Base-by-base conservation (phyloP, 2,329 filamentous ascomycete species). In the Chaetomiaceae sp. region DNA sequence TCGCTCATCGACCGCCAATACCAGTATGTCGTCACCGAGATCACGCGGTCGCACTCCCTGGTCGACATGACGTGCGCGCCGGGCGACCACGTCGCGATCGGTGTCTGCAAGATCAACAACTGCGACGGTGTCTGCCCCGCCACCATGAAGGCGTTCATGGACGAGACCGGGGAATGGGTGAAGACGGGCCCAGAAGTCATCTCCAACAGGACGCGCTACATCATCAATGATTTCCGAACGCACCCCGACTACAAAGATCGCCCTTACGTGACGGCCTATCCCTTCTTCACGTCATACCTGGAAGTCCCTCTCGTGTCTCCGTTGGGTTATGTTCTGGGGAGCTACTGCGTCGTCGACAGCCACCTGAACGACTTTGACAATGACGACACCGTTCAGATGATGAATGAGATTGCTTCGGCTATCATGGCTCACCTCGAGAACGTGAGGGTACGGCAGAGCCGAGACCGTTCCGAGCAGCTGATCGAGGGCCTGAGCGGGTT, bases 11-110 rank as follows among this genome's bases (percentile, higher is more conserved):
- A 72, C 61, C 62, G 60, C 5, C 60, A 63, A 17, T 61, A 65
- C 23, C 70, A 75, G 49, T 65, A 69, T 50, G 62, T 74, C 16
- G 56, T 73, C 25, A 66, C 69, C 34, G 71, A 74, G 55, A 67
- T 69, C 8, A 74, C 71, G 4, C 61, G 63, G 16, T 64, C 66
- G 1, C 57, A 71, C 16, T 67, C 65, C 4, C 57, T 73, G 10
- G 38, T 19, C 33, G 40, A 54, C 9, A 43, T 54, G 21, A 45
- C 50, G 19, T 43, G 44, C 17, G 50, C 43, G 20, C 50, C 50
- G 1, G 57, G 55, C 41, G 54, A 63, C 39, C 40, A 43, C 47
- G 31, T 62, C 16, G 60, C 48, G 19, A 53, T 63, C 5, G 60
- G 59, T 38, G 60, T 59, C 19, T 55, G 50, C 44, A 60, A 60